A percentile compares a stretch with the other conserved stretches of the same genome.
Evolutionary conservation across 2,329 filamentous ascomycete genomes (phyloP).

Genomic region (Xylariaceae sp.): DNA sequence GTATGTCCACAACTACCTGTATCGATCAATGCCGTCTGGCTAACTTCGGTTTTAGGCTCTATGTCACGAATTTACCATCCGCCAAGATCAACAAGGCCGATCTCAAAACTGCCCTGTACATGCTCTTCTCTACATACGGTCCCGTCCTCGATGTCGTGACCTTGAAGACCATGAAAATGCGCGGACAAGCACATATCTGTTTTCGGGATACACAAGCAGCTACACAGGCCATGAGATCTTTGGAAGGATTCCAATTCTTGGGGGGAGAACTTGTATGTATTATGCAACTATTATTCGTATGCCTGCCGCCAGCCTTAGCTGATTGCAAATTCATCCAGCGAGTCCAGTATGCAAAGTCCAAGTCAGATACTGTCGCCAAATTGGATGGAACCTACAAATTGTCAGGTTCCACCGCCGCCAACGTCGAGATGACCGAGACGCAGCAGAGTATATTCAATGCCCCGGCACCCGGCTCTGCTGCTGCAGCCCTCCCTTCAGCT

Average conservation of each 20-base stretch:
- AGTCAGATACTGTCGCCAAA: conserved; percentile 83
- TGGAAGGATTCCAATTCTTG: conserved; percentile 83
- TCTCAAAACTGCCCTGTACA: conserved; percentile 81
- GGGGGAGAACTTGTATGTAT: conserved; percentile 74
- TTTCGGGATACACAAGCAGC: conserved; percentile 88
- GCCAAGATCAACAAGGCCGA: conserved; percentile 88
- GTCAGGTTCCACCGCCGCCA: conserved; percentile 50
- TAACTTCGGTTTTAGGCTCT: conserved; percentile 56
- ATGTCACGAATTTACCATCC: conserved; percentile 79
- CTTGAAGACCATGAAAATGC: conserved; percentile 86
- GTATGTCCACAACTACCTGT: conserved; percentile 45
- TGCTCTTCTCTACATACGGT: conserved; percentile 90
- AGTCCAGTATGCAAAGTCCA: conserved; percentile 86
- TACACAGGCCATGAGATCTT: conserved; percentile 85
- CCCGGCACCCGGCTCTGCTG: conserved; percentile 46
- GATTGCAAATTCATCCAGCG: conserved; percentile 49
- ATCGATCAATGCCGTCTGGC: background rate
- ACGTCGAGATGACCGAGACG: conserved; percentile 64
- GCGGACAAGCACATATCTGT: conserved; percentile 90
- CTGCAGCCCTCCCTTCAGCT: conserved; percentile 29
- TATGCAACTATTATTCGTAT: background rate
- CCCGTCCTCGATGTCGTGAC: conserved; percentile 88
- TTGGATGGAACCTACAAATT: conserved; percentile 86
- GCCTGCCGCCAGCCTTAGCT: conserved; percentile 2
- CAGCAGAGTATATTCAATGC: conserved; percentile 79